These are phyloP conservation scores for Fusarium dlaminii DNA, from an alignment of 2,329 filamentous ascomycete genomes.

Conservation along the genomic window DNA sequence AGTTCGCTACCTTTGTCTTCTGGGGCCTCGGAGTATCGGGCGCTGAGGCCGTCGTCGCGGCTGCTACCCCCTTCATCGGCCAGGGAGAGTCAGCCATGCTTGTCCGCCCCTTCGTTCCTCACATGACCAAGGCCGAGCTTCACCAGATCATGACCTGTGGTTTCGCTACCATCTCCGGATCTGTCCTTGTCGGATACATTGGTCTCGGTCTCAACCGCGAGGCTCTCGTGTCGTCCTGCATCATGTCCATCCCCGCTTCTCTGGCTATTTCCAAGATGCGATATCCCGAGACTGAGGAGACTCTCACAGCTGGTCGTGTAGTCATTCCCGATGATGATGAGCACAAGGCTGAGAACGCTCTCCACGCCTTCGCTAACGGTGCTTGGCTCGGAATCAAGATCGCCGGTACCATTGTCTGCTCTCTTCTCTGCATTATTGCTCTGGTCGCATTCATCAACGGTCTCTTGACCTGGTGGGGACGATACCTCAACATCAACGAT, in stretches of 20 bases:
- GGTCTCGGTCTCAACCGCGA: conserved; percentile 83
- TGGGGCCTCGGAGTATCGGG: conserved; percentile 88
- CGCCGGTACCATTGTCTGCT: conserved; percentile 81
- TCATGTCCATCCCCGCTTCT: conserved; percentile 95
- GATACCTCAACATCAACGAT: conserved; percentile 77
- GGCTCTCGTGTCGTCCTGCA: conserved; percentile 87
- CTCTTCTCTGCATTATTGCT: conserved; percentile 85
- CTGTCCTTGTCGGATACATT: conserved; percentile 87
- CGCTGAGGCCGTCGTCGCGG: conserved; percentile 91
- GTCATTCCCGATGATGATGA: conserved; percentile 84
- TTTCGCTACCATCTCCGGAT: conserved; percentile 91
- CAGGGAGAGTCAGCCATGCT: conserved; percentile 95
- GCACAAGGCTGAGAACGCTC: conserved; percentile 77
- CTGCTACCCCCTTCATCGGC: conserved; percentile 92
- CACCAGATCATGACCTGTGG: conserved; percentile 94
- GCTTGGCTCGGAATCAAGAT: conserved; percentile 89
- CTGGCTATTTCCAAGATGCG: conserved; percentile 89
- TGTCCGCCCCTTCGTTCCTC: conserved; percentile 84
- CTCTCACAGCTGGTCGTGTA: conserved; percentile 82
- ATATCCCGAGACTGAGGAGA: conserved; percentile 88
- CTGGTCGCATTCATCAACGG: conserved; percentile 79
- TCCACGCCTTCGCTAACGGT: conserved; percentile 87
- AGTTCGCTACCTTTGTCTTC: conserved; percentile 92
- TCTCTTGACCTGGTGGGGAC: conserved; percentile 84
- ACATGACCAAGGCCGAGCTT: conserved; percentile 86